Conservation (phyloP, 805 yeast genomes). For the Barnettozyma vustinii region DNA sequence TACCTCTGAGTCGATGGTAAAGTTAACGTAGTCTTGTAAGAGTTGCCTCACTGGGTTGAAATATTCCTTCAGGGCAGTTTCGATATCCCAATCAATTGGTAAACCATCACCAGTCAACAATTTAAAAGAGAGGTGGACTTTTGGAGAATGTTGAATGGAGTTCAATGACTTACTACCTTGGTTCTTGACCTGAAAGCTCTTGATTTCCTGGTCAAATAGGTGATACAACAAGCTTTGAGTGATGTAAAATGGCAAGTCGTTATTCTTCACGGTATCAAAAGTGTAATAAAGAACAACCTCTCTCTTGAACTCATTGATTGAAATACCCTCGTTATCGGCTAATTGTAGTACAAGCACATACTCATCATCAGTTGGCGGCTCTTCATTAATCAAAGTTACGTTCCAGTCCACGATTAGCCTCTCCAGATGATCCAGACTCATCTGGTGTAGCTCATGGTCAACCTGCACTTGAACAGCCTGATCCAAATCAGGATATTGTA, state of each 20-base stretch:
- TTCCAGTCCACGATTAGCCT: slow-evolving; percentile 31
- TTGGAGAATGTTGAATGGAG: slow-evolving; percentile 42
- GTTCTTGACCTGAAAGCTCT: slow-evolving; percentile 19
- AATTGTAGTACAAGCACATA: slow-evolving; percentile 35
- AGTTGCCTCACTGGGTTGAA: slow-evolving; percentile 52
- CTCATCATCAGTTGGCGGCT: slow-evolving; percentile 20
- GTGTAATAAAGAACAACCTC: slow-evolving; percentile 38
- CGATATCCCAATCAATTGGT: slow-evolving; percentile 72
- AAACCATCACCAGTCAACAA: slow-evolving; percentile 65
- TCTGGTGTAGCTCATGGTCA: slow-evolving; percentile 33
- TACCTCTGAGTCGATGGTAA: slow-evolving; percentile 74
- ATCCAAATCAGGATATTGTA: slow-evolving; percentile 62
- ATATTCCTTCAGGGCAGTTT: slow-evolving; percentile 39
- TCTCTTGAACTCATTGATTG: slow-evolving; percentile 36
- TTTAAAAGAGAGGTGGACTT: slow-evolving; percentile 71
- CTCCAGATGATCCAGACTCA: slow-evolving; percentile 15
- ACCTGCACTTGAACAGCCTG: slow-evolving; percentile 47
- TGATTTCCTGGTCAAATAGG: slow-evolving; percentile 38
- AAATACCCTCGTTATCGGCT: slow-evolving; percentile 39
- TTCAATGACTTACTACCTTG: slow-evolving; percentile 19
- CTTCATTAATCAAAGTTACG: slow-evolving; percentile 24
- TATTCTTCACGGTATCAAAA: slow-evolving; percentile 41
- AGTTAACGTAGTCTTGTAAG: slow-evolving; percentile 54
- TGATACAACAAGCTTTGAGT: slow-evolving; percentile 47
- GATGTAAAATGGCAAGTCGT: slow-evolving; percentile 58